Base-by-base conservation (phyloP, 139 green algal genomes). In the Chlorella sp. region DNA sequence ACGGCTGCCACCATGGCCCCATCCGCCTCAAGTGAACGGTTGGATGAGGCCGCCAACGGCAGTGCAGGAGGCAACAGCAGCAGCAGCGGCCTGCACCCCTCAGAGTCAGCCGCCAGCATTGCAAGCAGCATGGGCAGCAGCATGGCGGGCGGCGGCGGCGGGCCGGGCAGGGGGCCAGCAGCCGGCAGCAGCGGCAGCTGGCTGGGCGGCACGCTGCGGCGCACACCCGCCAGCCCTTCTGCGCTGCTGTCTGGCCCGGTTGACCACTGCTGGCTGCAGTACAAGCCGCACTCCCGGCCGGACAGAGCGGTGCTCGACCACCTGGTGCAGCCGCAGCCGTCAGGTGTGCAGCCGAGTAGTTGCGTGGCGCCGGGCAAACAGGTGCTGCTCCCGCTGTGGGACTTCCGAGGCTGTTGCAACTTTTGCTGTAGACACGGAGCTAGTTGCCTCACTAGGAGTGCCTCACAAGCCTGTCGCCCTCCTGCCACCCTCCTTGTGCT, bases 181-280 rank as follows among this genome's bases (percentile, higher is more conserved):
- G 40, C 60, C 43, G n/a, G 51, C 82, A 51, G 69, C 68, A 56
- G 30, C 41, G 38, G 43, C 73, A 78, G 64, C 44, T 20, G 78
- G 41, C 73, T 87, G 76, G 67, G 65, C 32, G 64, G 82, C 84
- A 88, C 88, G 17, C 78, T 94, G 74, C 73, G 87, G 41, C 85
- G 87, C 81, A 82, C 87, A 17, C 51, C 79, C 1, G 86, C 89
- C 58, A 91, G 90, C 65, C 87, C 92, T 5, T 82, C 91, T 14
- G 82, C 79, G 46, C 87, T 98, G 40, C 82, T 98, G 58, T 81
- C 76, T 0, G 89, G 93, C 40, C 92, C 96, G 58, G 76, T 84
- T 3, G 90, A 94, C 82, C 80, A 86, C 26, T 82, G 97, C 36
- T 98, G 95, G 95, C 76, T 87, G 67, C 72, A 44, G 1, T 92